These are phyloP conservation scores for Penicillium sp. DNA, from an alignment of 2,329 filamentous ascomycete genomes.

Conservation along the genomic window DNA sequence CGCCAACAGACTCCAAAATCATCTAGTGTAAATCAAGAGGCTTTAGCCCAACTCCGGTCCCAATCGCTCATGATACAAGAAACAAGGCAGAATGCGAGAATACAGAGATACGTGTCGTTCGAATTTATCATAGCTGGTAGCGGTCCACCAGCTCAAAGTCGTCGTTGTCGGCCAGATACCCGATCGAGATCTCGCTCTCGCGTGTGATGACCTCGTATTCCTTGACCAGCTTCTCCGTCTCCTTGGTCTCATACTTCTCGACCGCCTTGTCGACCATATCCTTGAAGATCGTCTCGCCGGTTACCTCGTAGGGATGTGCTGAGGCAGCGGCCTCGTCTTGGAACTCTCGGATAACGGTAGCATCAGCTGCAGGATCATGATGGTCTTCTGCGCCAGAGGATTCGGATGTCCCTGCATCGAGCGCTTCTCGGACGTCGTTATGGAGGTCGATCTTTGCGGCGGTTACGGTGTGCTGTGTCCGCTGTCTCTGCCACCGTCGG, in stretches of 20 bases:
- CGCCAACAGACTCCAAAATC: slow-evolving; percentile 12
- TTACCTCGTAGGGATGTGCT: slow-evolving; percentile 59
- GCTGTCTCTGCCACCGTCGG: slow-evolving; percentile 20
- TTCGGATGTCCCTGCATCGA: slow-evolving; percentile 34
- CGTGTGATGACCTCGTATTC: slow-evolving; percentile 62
- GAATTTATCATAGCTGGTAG: slow-evolving; percentile 25
- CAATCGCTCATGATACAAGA: slow-evolving; percentile 15
- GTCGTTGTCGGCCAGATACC: slow-evolving; percentile 42
- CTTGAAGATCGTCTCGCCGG: slow-evolving; percentile 62
- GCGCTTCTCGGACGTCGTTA: slow-evolving; percentile 40
- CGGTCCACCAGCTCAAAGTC: slow-evolving; percentile 50
- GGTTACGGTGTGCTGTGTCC: slow-evolving; percentile 25
- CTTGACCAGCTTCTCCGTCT: slow-evolving; percentile 65
- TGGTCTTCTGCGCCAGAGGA: slow-evolving; percentile 39
- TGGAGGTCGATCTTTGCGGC: slow-evolving; percentile 33
- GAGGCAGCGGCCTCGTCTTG: slow-evolving; percentile 49
- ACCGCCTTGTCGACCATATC: slow-evolving; percentile 62
- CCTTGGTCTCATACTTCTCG: slow-evolving; percentile 63
- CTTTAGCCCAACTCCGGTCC: slow-evolving; percentile 21
- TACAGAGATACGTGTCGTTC: neutral
- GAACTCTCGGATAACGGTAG: slow-evolving; percentile 50
- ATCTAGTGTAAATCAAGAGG: slow-evolving; percentile 9
- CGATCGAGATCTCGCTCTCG: slow-evolving; percentile 38
- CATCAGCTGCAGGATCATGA: slow-evolving; percentile 49
- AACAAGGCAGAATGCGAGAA: neutral